These are phyloP conservation scores for Umbelopsis sp. DNA, from an alignment of 192 early-diverging fungal species.

Conservation along the genomic window DNA sequence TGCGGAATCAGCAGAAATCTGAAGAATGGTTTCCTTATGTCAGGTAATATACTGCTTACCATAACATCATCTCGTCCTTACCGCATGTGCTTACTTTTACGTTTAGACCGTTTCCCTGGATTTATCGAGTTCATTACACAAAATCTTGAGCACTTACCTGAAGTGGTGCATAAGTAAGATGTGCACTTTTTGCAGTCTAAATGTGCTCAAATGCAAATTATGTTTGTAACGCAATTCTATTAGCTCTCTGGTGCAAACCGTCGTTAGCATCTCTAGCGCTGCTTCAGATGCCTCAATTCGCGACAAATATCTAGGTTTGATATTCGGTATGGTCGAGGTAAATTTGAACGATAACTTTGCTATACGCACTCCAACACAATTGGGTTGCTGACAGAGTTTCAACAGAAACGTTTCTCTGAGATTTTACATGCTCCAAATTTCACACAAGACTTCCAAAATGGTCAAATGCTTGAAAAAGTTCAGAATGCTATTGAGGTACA, in stretches of 20 bases:
- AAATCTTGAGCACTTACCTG: slow-evolving; percentile 59
- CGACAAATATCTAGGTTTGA: slow-evolving; percentile 59
- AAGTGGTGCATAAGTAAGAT: slow-evolving; percentile 60
- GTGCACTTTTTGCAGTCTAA: not conserved
- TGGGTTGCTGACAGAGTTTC: not conserved
- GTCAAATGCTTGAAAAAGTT: slow-evolving; percentile 57
- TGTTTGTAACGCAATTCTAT: not conserved
- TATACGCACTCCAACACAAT: not conserved
- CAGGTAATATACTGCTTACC: slow-evolving; percentile 33
- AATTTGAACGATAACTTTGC: not conserved
- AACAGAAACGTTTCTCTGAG: slow-evolving; percentile 52
- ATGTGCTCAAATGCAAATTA: not conserved
- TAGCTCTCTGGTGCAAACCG: slow-evolving; percentile 66
- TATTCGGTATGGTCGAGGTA: slow-evolving; percentile 61
- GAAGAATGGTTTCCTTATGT: slow-evolving; percentile 52
- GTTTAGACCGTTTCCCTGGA: slow-evolving; percentile 54
- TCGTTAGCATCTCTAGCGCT: slow-evolving; percentile 62
- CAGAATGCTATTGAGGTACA: slow-evolving; percentile 68
- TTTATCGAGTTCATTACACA: slow-evolving; percentile 64
- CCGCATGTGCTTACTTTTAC: slow-evolving; percentile 13
- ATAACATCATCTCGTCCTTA: slow-evolving; percentile 23
- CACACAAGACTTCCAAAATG: slow-evolving; percentile 53
- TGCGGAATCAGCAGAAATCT: slow-evolving; percentile 44
- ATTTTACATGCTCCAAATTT: slow-evolving; percentile 66
- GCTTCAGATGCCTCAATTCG: slow-evolving; percentile 48